Percentiles rank a stretch among this genome's conserved stretches.
Conservation (phyloP, 2,329 filamentous ascomycete genomes). For the Colletotrichum sidae region DNA sequence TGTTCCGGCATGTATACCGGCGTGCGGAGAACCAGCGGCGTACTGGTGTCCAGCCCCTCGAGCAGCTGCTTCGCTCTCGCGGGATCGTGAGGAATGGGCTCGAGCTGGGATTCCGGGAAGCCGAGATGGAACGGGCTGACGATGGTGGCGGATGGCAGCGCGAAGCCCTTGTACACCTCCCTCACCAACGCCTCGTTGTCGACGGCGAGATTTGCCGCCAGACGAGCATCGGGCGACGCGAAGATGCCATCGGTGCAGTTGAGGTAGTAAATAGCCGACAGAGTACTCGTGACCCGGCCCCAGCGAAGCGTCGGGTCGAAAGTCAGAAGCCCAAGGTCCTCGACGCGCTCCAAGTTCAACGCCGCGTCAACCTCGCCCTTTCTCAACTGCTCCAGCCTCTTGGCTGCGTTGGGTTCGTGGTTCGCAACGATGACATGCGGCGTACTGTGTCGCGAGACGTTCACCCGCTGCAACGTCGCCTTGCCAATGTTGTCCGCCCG, state of each 20-base stretch:
- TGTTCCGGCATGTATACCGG: constrained; percentile 27
- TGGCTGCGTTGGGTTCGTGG: neutral
- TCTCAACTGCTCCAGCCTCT: neutral
- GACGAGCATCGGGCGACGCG: neutral
- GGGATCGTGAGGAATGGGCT: constrained; percentile 4
- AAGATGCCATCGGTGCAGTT: constrained; percentile 25
- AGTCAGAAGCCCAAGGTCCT: constrained; percentile 1
- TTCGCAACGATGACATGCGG: constrained; percentile 1
- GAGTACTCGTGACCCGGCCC: constrained; percentile 14
- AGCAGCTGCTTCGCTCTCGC: neutral
- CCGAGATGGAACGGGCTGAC: constrained; percentile 19
- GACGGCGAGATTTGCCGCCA: constrained; percentile 13
- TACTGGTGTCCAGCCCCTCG: neutral
- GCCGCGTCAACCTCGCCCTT: constrained; percentile 6
- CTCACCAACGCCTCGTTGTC: constrained; percentile 16
- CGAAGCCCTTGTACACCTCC: constrained; percentile 22
- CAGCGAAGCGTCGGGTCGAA: constrained; percentile 9
- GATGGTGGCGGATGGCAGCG: constrained; percentile 7
- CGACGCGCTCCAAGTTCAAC: constrained; percentile 18
- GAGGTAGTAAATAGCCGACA: constrained; percentile 28
- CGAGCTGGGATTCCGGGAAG: neutral
- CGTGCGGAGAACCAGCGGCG: neutral
- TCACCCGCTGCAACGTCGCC: neutral
- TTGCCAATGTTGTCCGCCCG: neutral
- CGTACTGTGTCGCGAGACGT: neutral